Evolutionary conservation across 176 grass and related monocot genomes (phyloP).

Genomic region (Eremochloa ophiuroides): DNA sequence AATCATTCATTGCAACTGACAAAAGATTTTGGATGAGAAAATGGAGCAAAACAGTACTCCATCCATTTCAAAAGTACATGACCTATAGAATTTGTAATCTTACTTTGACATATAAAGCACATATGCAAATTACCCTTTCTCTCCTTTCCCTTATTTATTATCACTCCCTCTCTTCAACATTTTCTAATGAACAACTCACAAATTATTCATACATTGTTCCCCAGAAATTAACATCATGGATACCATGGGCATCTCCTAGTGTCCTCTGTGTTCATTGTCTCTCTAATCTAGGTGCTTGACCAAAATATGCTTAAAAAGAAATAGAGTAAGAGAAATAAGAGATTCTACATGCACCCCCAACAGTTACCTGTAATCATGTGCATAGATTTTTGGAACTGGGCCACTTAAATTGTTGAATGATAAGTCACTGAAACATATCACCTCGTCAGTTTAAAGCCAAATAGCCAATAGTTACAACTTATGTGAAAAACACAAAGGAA

Average conservation of each 20-base stretch:
- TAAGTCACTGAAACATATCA: constrained; percentile 74
- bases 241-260: neutral
- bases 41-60: constrained; percentile 7
- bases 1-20: neutral
- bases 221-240: neutral
- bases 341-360: constrained; percentile 11
- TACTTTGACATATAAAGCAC: neutral
- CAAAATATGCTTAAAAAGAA: neutral
- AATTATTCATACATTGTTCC: neutral
- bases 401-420: constrained; percentile 90
- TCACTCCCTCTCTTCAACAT: neutral
- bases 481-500: neutral
- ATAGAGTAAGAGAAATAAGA: neutral
- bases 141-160: neutral
- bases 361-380: constrained; percentile 82
- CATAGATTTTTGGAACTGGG: constrained; percentile 79
- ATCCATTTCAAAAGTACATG: neutral
- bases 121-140: neutral
- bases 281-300: neutral
- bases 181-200: neutral
- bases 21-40: constrained; percentile 1
- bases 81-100: neutral
- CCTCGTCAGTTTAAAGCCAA: constrained; percentile 24
- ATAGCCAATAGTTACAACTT: constrained; percentile 16
- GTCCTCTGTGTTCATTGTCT: neutral